Conservation (phyloP, 2,329 filamentous ascomycete species). For the Apiospora sp. region DNA sequence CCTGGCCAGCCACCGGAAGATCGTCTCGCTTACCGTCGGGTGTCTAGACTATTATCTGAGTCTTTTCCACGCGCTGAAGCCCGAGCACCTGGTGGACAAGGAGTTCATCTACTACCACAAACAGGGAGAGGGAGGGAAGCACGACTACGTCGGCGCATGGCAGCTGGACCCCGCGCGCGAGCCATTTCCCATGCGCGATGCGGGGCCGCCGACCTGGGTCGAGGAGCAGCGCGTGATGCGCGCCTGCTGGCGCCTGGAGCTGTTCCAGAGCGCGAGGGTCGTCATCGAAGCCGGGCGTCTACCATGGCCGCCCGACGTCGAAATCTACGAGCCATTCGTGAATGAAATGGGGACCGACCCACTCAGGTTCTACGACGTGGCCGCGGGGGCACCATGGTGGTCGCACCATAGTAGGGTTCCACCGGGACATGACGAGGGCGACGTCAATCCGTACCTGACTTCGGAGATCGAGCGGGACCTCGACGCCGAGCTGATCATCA, state of each 20-base stretch:
- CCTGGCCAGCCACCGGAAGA: neutral
- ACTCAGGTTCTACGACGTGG: neutral
- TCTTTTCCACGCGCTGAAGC: constrained; percentile 1
- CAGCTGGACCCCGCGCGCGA: neutral
- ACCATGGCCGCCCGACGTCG: neutral
- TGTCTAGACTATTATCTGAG: neutral
- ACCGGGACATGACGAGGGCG: neutral
- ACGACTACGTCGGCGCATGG: constrained; percentile 1
- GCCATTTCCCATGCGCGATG: neutral
- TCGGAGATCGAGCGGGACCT: neutral
- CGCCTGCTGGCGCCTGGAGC: constrained; percentile 23
- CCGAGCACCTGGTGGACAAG: neutral
- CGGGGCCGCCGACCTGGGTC: constrained; percentile 21
- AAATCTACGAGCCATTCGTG: neutral
- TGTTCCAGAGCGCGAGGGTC: neutral
- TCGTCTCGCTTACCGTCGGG: neutral
- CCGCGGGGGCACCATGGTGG: too few species aligned
- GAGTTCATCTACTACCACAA: neutral
- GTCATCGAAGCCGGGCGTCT: neutral
- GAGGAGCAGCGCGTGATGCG: constrained; percentile 23
- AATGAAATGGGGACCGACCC: neutral
- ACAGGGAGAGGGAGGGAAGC: neutral
- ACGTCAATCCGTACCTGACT: neutral
- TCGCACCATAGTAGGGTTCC: neutral
- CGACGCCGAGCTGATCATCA: neutral